A percentile compares a stretch with the other conserved stretches of the same genome.
Evolutionary conservation across 1,284 basidiomycete genomes (phyloP).

Genomic region (Pseudozyma sp.): DNA sequence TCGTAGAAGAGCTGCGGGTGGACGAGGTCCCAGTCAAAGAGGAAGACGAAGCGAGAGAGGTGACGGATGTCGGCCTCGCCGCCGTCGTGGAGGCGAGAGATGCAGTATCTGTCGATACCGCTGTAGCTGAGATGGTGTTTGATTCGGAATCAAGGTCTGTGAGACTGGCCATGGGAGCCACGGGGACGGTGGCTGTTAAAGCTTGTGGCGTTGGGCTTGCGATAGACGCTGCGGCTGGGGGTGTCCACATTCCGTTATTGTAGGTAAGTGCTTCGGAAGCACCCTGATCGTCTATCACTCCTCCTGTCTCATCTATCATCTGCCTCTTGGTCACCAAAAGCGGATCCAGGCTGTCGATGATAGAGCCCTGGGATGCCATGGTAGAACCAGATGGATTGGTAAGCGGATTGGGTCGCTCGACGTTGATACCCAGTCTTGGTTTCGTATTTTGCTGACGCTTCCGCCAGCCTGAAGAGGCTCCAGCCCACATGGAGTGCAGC

Average conservation of each 20-base stretch:
- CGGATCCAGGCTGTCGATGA: constrained; percentile 1
- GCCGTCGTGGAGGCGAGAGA: neutral
- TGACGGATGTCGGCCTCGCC: neutral
- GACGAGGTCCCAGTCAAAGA: constrained; percentile 8
- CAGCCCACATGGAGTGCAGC: constrained; percentile 19
- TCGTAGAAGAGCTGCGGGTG: constrained; percentile 1
- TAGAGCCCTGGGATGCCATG: neutral
- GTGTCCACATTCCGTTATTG: constrained; percentile 45
- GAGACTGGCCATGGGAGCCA: neutral
- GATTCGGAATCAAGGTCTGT: neutral
- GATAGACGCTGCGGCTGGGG: constrained; percentile 11
- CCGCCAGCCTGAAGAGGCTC: constrained; percentile 27
- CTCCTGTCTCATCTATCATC: constrained; percentile 6
- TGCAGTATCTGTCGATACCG: neutral
- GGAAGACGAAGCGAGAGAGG: constrained; percentile 1
- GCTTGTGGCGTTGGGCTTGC: neutral
- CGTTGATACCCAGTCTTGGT: constrained; percentile 26
- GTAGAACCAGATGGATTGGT: neutral
- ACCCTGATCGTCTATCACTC: neutral
- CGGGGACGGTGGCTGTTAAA: constrained; percentile 10
- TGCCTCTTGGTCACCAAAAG: constrained; percentile 12
- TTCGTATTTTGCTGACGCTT: constrained; percentile 24
- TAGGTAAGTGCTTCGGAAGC: constrained; percentile 12
- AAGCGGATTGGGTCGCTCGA: neutral
- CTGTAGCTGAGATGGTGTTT: neutral